phyloP scores from a whole-genome alignment of 441 rosid species.

The Geranium incanum region DNA sequence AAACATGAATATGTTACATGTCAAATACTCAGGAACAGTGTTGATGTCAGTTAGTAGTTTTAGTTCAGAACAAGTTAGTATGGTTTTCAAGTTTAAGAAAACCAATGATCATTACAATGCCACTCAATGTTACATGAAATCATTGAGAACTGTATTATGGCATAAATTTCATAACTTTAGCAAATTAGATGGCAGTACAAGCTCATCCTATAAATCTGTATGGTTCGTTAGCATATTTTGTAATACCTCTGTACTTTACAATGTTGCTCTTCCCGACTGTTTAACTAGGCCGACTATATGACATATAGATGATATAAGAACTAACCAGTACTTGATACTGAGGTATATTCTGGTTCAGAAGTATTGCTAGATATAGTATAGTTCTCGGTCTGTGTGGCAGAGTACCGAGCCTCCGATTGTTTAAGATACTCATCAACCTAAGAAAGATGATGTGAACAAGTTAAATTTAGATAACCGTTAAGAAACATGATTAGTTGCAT shows the following conservation, averaged over 20 bases:
- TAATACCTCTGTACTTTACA: not conserved
- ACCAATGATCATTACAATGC: not conserved
- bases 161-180: not conserved
- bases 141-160: constrained; percentile 1
- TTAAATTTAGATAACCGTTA: not conserved
- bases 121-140: not conserved
- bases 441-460: constrained; percentile 8
- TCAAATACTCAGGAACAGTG: not conserved
- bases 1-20: constrained; percentile 15
- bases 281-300: not conserved
- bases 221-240: not conserved
- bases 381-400: constrained; percentile 20
- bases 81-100: not conserved
- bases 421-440: constrained; percentile 29
- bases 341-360: constrained; percentile 25
- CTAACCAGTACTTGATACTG: constrained; percentile 38
- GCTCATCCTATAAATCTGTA: not conserved
- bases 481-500: constrained; percentile 6
- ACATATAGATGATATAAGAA: constrained; percentile 7
- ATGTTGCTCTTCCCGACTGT: not conserved
- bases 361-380: constrained; percentile 13
- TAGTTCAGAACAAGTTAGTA: constrained; percentile 2
- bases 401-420: constrained; percentile 19
- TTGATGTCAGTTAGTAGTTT: not conserved
- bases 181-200: constrained; percentile 4